Percentiles rank a stretch among this genome's conserved stretches.
Evolutionary conservation across 331 rosid species (phyloP).

Genomic region (Quercus lobata): DNA sequence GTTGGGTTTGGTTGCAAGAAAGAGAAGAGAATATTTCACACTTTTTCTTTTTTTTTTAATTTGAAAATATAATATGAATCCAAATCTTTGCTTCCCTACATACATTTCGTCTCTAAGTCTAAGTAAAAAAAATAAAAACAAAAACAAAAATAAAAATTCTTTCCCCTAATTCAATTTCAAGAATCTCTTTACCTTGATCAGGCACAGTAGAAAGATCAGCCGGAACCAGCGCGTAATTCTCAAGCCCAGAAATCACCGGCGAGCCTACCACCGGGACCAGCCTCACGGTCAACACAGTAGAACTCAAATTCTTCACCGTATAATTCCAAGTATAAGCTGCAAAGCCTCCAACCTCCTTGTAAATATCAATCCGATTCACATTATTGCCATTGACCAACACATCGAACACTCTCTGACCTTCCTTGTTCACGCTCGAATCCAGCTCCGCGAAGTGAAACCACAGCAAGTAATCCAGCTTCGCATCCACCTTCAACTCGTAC

Average conservation of each 20-base stretch:
- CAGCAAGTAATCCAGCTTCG: slow-evolving; percentile 84
- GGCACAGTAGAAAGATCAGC: slow-evolving; percentile 69
- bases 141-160: too few relatives aligned
- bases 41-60: too few relatives aligned
- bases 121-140: too few relatives aligned
- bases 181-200: slow-evolving; percentile 62
- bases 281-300: slow-evolving; percentile 49
- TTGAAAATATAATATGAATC: too few relatives aligned
- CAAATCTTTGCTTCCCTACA: too few relatives aligned
- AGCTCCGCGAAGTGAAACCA: slow-evolving; percentile 96
- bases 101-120: too few relatives aligned
- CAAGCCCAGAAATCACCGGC: slow-evolving; percentile 71
- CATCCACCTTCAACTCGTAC: slow-evolving; percentile 69
- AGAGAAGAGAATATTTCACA: too few relatives aligned
- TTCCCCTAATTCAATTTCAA: not conserved
- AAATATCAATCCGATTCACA: slow-evolving; percentile 59
- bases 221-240: slow-evolving; percentile 87
- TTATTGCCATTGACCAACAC: slow-evolving; percentile 55
- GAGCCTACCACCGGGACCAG: slow-evolving; percentile 60
- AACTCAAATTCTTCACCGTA: slow-evolving; percentile 72
- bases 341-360: slow-evolving; percentile 61
- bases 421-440: slow-evolving; percentile 50
- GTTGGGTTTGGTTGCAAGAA: too few relatives aligned
- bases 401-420: slow-evolving; percentile 74
- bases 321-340: slow-evolving; percentile 73